Evolutionary conservation across 192 early-diverging fungal genomes (phyloP).

Genomic region (Geranomyces variabilis): DNA sequence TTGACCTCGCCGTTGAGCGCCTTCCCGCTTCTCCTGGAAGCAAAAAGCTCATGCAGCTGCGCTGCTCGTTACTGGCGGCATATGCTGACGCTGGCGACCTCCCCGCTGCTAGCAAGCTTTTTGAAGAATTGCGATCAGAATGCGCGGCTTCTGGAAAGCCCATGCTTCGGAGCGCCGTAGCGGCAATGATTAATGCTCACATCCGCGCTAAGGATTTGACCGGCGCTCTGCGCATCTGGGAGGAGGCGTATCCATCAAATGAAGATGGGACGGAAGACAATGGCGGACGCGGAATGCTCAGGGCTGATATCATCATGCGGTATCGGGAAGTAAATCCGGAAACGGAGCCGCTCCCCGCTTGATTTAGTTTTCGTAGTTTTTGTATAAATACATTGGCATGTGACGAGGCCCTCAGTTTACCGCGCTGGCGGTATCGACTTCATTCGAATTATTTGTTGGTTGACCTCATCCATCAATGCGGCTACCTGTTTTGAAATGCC

Average conservation of each 20-base stretch:
- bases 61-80: constrained; percentile 18
- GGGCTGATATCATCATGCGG: constrained; percentile 13
- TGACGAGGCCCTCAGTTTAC: constrained; percentile 14
- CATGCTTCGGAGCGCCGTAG: constrained; percentile 16
- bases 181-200: neutral
- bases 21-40: neutral
- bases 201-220: constrained; percentile 2
- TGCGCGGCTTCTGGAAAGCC: constrained; percentile 26
- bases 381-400: too few relatives aligned
- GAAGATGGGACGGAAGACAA: too few relatives aligned
- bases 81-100: constrained; percentile 32
- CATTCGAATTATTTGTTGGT: constrained; percentile 49
- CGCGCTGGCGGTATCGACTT: constrained; percentile 49
- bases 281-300: neutral
- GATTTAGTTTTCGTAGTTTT: too few relatives aligned
- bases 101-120: neutral
- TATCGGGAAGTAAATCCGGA: constrained; percentile 13
- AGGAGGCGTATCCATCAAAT: neutral
- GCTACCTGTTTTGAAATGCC: constrained; percentile 46
- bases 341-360: neutral
- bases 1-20: constrained; percentile 19
- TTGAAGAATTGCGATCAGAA: constrained; percentile 28
- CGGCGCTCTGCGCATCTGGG: constrained; percentile 4
- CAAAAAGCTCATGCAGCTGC: constrained; percentile 18
- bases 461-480: constrained; percentile 53